Evolutionary conservation across 768 basidiomycete species (phyloP), one percentile per base, ranked within the genome.

Genomic region (Podaxis sp.): DNA sequence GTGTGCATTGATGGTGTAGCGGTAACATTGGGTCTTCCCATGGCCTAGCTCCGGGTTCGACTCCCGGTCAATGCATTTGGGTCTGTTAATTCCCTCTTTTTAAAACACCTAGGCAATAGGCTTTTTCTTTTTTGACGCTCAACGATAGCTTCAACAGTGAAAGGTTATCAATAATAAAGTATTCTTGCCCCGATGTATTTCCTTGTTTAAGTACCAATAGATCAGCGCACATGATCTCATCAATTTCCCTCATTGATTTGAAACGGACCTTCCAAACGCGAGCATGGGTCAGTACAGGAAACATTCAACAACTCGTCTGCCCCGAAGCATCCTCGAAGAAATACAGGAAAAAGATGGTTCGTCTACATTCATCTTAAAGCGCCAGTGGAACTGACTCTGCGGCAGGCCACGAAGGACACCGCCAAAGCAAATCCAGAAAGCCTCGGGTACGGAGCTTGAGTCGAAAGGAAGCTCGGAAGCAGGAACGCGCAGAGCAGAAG

Each of bases 11-110:
- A 76, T 89, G 85, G 87, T 88, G 87, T 89, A 89, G 76, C 83
- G 88, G 88, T 89, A 89, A 89, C 88, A 89, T 90, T 87, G 86
- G 85, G 86, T 88, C 87, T 89, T 90, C 88, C 88, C 88, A 89
- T 76, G 80, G 80, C 79, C 77, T 79, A 78, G 80, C 78, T 73
- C 78, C 79, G 80, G 79, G 80, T 81, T 81, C 80, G 80, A 81
- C 76, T 81, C 80, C 78, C 79, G 79, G 79, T 74, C 75, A 77
- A 79, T 79, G 79, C 79, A 80, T 33, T 9, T 7, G 7, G 9
- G 17, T 17, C 13, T 41, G 15, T 15, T 17, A 41, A n/a, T 41
- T 13, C 33, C 8, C 17, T 46, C 4, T 17, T 46, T 22, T 46
- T 46, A 9, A 17, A 15, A 7, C 43, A 8, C n/a, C 8, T 6